Conservation (phyloP, 805 yeast species). For the Grigorovia humatica region DNA sequence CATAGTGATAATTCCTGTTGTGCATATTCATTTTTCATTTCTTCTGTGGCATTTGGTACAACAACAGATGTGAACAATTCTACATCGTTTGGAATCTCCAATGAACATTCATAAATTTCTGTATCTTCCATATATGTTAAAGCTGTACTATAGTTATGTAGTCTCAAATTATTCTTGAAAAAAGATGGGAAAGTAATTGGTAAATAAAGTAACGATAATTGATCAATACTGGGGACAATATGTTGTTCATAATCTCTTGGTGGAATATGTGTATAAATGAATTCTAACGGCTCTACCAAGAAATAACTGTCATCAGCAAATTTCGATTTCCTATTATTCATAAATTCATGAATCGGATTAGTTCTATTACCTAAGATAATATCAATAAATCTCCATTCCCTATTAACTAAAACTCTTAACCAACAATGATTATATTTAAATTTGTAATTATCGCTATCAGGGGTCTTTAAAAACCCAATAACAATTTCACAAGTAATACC, state of each 20-base stretch:
- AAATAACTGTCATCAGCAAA: slow-evolving; percentile 51
- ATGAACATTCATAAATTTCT: slow-evolving; percentile 70
- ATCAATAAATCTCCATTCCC: slow-evolving; percentile 75
- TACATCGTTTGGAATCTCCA: slow-evolving; percentile 58
- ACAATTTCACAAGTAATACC: slow-evolving; percentile 69
- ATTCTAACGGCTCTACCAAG: slow-evolving; percentile 60
- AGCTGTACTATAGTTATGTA: slow-evolving; percentile 67
- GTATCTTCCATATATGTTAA: slow-evolving; percentile 60
- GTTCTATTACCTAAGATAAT: slow-evolving; percentile 52
- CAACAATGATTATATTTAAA: slow-evolving; percentile 73
- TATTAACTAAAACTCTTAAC: slow-evolving; percentile 68
- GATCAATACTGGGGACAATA: slow-evolving; percentile 74
- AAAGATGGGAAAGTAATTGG: slow-evolving; percentile 86
- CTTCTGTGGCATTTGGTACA: slow-evolving; percentile 38
- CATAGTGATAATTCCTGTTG: slow-evolving; percentile 47
- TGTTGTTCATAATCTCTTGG: slow-evolving; percentile 71
- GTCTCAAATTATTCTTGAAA: slow-evolving; percentile 45
- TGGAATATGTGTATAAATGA: slow-evolving; percentile 84
- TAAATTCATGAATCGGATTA: slow-evolving; percentile 38
- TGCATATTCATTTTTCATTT: slow-evolving; percentile 8
- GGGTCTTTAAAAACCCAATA: slow-evolving; percentile 74
- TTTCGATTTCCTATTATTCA: slow-evolving; percentile 24
- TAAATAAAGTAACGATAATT: slow-evolving; percentile 62
- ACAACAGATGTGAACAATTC: slow-evolving; percentile 51
- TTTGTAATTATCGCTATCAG: slow-evolving; percentile 41